A percentile compares a stretch with the other conserved stretches of the same genome.
Conservation (phyloP, 1,284 basidiomycete species). For the Boletus semigastroideus region DNA sequence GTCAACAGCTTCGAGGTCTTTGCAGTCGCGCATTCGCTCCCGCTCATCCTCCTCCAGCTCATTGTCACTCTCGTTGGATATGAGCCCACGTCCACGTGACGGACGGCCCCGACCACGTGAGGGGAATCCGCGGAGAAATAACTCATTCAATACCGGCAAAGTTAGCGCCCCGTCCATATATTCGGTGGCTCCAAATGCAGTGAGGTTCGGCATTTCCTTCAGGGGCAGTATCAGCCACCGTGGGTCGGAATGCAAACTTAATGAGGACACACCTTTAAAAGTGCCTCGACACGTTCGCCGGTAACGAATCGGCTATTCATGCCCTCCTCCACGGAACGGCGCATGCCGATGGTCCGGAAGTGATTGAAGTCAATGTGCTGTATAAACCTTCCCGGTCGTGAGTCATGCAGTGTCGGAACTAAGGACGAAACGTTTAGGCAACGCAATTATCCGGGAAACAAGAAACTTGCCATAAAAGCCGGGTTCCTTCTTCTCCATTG, state of each 20-base stretch:
- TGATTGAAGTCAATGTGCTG: slow-evolving; percentile 88
- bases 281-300: slow-evolving; percentile 76
- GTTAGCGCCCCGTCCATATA: slow-evolving; percentile 94
- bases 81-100: slow-evolving; percentile 60
- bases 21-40: slow-evolving; percentile 74
- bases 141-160: slow-evolving; percentile 77
- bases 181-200: slow-evolving; percentile 87
- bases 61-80: slow-evolving; percentile 47
- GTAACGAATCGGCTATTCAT: slow-evolving; percentile 92
- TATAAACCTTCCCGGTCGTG: slow-evolving; percentile 74
- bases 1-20: slow-evolving; percentile 86
- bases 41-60: slow-evolving; percentile 63
- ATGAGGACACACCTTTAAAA: slow-evolving; percentile 66
- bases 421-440: neutral
- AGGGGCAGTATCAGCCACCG: slow-evolving; percentile 13
- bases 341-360: slow-evolving; percentile 93
- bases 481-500: slow-evolving; percentile 58
- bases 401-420: slow-evolving; percentile 75
- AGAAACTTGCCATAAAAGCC: slow-evolving; percentile 58
- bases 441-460: neutral
- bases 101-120: slow-evolving; percentile 68
- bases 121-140: slow-evolving; percentile 78
- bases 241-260: slow-evolving; percentile 6
- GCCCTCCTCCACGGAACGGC: slow-evolving; percentile 88
- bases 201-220: slow-evolving; percentile 83